Evolutionary conservation across 2,329 filamentous ascomycete species (phyloP).

Genomic region (Onygenales sp.): DNA sequence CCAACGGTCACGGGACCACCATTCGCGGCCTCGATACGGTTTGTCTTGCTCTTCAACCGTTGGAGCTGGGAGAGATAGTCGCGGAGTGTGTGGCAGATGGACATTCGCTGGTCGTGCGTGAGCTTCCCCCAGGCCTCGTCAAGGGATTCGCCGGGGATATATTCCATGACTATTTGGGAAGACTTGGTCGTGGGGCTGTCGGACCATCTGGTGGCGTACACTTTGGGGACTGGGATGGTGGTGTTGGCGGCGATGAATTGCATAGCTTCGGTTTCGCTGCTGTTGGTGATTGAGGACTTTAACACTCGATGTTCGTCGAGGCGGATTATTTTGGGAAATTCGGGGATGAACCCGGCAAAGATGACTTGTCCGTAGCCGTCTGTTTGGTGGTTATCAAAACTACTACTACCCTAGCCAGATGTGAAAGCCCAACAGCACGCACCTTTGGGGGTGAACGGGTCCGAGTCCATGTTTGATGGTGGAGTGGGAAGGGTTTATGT

Average conservation of each 20-base stretch:
- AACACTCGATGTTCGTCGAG: too few relatives aligned
- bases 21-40: constrained; percentile 4
- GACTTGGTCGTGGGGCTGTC: background rate
- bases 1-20: background rate
- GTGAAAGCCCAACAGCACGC: too few relatives aligned
- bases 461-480: too few relatives aligned
- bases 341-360: too few relatives aligned
- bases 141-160: constrained; percentile 3
- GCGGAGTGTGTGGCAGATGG: constrained; percentile 2
- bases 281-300: too few relatives aligned
- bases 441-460: too few relatives aligned
- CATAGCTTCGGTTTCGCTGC: background rate
- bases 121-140: constrained; percentile 4
- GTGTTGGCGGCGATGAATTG: background rate
- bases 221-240: background rate
- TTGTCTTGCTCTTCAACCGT: background rate
- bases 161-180: background rate
- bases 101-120: background rate
- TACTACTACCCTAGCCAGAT: too few relatives aligned
- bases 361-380: too few relatives aligned
- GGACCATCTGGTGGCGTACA: background rate
- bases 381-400: too few relatives aligned
- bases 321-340: too few relatives aligned
- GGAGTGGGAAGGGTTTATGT: too few relatives aligned
- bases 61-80: constrained; percentile 6